Evolutionary conservation across 331 rosid genomes (phyloP).

Genomic region (Ulmus americana): DNA sequence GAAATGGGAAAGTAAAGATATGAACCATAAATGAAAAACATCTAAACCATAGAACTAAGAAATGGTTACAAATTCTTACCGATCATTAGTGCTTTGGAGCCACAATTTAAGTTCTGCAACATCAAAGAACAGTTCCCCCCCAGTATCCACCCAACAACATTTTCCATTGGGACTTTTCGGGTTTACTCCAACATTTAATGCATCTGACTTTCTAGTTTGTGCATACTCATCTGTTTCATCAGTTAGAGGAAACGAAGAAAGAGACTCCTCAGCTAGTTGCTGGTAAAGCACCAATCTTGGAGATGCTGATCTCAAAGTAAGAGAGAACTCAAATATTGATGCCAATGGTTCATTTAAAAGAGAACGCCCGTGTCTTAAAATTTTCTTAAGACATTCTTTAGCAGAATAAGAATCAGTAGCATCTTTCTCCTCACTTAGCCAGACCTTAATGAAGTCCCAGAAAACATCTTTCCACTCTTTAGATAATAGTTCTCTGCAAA

Average conservation of each 20-base stretch:
- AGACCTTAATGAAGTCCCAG: slow-evolving; percentile 74
- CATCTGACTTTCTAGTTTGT: slow-evolving; percentile 35
- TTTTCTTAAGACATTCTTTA: slow-evolving; percentile 55
- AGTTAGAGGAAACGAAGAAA: slow-evolving; percentile 63
- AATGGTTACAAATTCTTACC: slow-evolving; percentile 37
- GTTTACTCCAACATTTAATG: slow-evolving; percentile 38
- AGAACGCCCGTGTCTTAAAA: slow-evolving; percentile 43
- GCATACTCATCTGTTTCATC: slow-evolving; percentile 36
- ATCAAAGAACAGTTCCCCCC: slow-evolving; percentile 54
- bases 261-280: slow-evolving; percentile 77
- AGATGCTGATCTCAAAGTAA: slow-evolving; percentile 77
- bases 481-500: slow-evolving; percentile 66
- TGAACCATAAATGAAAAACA: neutral
- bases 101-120: slow-evolving; percentile 45
- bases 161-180: slow-evolving; percentile 50
- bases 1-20: slow-evolving; percentile 7
- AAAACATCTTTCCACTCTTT: slow-evolving; percentile 52
- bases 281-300: slow-evolving; percentile 74
- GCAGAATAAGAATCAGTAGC: slow-evolving; percentile 41
- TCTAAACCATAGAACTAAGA: neutral
- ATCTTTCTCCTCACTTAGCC: slow-evolving; percentile 47
- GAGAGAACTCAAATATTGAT: slow-evolving; percentile 73
- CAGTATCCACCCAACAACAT: slow-evolving; percentile 92
- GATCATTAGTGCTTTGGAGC: slow-evolving; percentile 40
- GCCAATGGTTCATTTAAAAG: slow-evolving; percentile 61